Evolutionary conservation across 805 yeast genomes (phyloP), one percentile per base, ranked within the genome.

Genomic region (Wickerhamiella spandovensis): DNA sequence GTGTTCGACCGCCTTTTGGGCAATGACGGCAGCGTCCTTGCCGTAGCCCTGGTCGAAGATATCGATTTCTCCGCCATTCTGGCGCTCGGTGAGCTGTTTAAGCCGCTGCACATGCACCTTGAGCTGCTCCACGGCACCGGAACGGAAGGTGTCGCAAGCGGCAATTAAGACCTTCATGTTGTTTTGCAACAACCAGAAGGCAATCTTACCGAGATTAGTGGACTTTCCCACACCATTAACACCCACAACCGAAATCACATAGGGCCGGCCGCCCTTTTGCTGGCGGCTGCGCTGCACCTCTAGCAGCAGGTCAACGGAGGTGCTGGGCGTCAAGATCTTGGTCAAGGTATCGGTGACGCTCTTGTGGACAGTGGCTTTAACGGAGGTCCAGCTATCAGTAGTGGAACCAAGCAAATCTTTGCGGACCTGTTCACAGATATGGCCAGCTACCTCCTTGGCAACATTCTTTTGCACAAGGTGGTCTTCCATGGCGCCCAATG

Each of bases 201-300:
- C 97, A 48, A 90, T 69, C 66, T 90, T 90, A 23, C 97, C 92
- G 54, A 90, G 71, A 61, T 90, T 92, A 1, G 98, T 90, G 0
- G 97, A 90, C 66, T 90, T 90, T 13, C 98, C 98, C 41, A 90
- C 98, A 44, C 98, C 98, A 65, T 90, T 90, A 20, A 90, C 98
- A 42, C 98, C 98, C 23, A 90, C 97, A 21, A 90, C 90, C 0
- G 97, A 88, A 51, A 90, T 86, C n/a, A 90, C 96, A 57, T 86
- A 90, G 1, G 98, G 97, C 8, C 77, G 64, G 12, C 52, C 53
- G 43, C 51, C 47, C 48, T 58, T 46, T 48, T 58, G 45, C 48
- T 65, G 66, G 38, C 67, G 67, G 44, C 69, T 68, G 28, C 68
- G 61, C 58, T 82, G 81, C 49, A 92, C 84, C 59, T 87, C 95